A percentile compares a stretch with the other conserved stretches of the same genome.
phyloP scores from a whole-genome alignment of 768 basidiomycete genomes.

The Kwoniella sp. region DNA sequence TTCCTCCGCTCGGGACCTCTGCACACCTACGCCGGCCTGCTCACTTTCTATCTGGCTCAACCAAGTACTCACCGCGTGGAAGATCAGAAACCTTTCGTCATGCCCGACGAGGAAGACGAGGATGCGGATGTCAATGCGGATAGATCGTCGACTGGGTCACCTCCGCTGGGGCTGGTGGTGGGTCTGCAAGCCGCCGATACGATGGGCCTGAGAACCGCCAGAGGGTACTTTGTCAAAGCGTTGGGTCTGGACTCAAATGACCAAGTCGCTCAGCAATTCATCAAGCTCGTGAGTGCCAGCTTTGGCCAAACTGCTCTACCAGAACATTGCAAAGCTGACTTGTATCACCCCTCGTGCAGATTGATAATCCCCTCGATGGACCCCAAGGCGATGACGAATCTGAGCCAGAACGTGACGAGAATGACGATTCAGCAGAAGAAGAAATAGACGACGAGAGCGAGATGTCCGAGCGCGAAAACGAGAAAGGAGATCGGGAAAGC shows the following conservation, averaged over 20 bases:
- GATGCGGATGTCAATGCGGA: neutral
- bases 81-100: neutral
- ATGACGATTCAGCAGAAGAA: conserved; percentile 3
- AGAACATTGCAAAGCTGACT: too few species aligned
- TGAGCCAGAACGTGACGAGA: conserved; percentile 9
- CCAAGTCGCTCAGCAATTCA: conserved; percentile 35
- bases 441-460: conserved; percentile 9
- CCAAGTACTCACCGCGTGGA: conserved; percentile 20
- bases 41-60: conserved; percentile 62
- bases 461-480: neutral
- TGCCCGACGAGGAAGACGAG: neutral
- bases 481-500: neutral
- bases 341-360: conserved; percentile 14
- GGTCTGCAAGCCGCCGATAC: conserved; percentile 25
- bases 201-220: conserved; percentile 33
- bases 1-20: conserved; percentile 79
- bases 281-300: conserved; percentile 38
- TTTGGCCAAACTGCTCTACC: neutral
- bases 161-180: neutral
- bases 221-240: conserved; percentile 42
- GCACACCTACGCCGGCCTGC: conserved; percentile 79
- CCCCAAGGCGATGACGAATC: conserved; percentile 11
- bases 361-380: conserved; percentile 19
- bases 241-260: conserved; percentile 31
- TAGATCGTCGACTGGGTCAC: conserved; percentile 1